A percentile compares a stretch with the other conserved stretches of the same genome.
phyloP scores from a whole-genome alignment of 139 green algal genomes.

The Chlamydomonas schloesseri region DNA sequence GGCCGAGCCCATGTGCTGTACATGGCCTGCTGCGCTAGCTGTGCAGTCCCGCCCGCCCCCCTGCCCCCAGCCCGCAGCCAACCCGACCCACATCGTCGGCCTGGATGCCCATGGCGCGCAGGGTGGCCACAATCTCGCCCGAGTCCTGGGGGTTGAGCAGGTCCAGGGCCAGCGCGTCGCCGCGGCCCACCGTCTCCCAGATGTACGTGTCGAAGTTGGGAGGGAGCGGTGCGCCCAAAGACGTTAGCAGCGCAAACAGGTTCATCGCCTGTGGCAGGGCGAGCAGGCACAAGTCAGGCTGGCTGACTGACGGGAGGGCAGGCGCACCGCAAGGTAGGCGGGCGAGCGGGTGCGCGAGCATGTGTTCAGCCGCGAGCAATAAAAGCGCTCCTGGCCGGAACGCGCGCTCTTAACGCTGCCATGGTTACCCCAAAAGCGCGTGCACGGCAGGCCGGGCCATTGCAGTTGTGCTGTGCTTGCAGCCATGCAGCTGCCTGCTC shows the following conservation, averaged over 20 bases:
- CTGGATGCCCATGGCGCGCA: slow-evolving; percentile 4
- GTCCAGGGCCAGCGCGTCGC: slow-evolving; percentile 24
- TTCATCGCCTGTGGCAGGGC: neutral
- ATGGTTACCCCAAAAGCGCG: no score
- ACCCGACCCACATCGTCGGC: slow-evolving; percentile 11
- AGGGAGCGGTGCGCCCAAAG: slow-evolving; percentile 15
- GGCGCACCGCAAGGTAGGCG: no score
- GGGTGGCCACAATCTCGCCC: neutral
- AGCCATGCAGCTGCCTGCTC: no score
- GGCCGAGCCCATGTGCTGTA: no score
- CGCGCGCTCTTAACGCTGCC: no score
- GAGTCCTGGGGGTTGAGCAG: neutral
- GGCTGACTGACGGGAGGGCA: no score
- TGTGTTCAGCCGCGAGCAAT: no score
- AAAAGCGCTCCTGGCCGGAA: no score
- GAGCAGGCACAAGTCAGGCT: neutral
- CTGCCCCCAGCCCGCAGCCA: neutral
- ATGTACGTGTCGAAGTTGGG: neutral
- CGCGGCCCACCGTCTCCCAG: slow-evolving; percentile 7
- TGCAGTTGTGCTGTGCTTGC: no score
- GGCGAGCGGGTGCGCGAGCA: no score
- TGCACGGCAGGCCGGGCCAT: no score
- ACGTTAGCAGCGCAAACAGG: slow-evolving; percentile 12
- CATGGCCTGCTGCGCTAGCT: no score
- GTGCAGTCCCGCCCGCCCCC: neutral